Evolutionary conservation across 2,329 filamentous ascomycete genomes (phyloP), one percentile per base, ranked within the genome.

Genomic region (Microsporum audouinii): DNA sequence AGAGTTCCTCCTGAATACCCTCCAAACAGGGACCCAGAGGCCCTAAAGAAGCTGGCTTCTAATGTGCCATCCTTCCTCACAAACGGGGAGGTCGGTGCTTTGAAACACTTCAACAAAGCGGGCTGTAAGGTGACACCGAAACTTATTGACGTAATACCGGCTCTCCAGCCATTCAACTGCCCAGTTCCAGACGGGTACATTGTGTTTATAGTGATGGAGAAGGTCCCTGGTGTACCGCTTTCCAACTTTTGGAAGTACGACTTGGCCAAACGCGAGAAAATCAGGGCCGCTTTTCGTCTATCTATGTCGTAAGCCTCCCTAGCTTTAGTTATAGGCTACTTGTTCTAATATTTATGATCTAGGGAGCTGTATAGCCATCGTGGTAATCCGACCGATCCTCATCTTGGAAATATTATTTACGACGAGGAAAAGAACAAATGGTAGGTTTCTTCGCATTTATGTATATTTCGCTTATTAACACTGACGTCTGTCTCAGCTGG

Each of bases 141-240:
- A 29, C 45, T 63, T 3, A 2, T 61, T 3, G 14, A 49, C 12
- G n/a, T 47, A 8, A 2, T 17, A 17, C 56, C n/a, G 36, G n/a
- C 51, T 10, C 5, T 36, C 8, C 51, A 36, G 31, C 39, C 31
- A 14, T 31, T 12, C 5, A 2, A 57, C 2, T 29, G 59, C 51
- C 31, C 38, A 31, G 56, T 64, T 5, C 61, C 63, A 5, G 59
- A 47, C 6, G 61, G 63, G 8, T 61, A 60, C 39, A 41, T 64
- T 10, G 34, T 60, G 3, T 60, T 60, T 29, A 33, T 64, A 5
- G 5, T 61, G 23, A 64, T 63, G 41, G 59, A 64, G n/a, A 59
- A 62, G 34, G 45, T 61, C 7, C 63, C 63, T 33, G 61, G 61
- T 5, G 51, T 60, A 17, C 14, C 56, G 1, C 51, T 64, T 1